A percentile compares a stretch with the other conserved stretches of the same genome.
phyloP scores from a whole-genome alignment of 495 filamentous ascomycete species.

The Podospora appendiculata region DNA sequence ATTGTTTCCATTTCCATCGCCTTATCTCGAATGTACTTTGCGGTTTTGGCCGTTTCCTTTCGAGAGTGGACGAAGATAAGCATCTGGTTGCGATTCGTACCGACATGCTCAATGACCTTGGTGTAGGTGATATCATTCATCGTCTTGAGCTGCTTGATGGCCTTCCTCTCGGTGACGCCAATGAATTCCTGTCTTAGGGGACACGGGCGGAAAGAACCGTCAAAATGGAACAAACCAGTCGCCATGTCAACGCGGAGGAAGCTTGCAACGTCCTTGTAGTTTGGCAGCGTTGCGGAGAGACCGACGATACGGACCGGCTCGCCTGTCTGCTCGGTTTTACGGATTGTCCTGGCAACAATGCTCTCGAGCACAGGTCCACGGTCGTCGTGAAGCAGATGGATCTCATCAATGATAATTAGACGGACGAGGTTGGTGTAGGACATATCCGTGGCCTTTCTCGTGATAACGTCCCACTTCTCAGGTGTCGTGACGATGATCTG shows the following conservation, averaged over 20 bases:
- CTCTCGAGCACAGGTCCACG: constrained; percentile 95
- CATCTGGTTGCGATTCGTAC: constrained; percentile 87
- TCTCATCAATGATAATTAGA: constrained; percentile 94
- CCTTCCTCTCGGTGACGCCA: constrained; percentile 94
- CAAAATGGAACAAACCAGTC: constrained; percentile 91
- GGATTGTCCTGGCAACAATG: constrained; percentile 90
- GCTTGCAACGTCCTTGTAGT: constrained; percentile 92
- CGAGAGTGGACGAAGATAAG: constrained; percentile 97
- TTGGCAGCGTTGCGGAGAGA: constrained; percentile 89
- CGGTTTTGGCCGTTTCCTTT: constrained; percentile 97
- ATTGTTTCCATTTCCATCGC: constrained; percentile 94
- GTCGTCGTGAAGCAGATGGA: constrained; percentile 95
- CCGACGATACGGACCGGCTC: constrained; percentile 87
- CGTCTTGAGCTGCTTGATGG: constrained; percentile 96
- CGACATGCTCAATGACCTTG: constrained; percentile 96
- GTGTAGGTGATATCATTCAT: constrained; percentile 99
- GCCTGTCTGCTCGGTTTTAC: constrained; percentile 85
- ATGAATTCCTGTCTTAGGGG: constrained; percentile 95
- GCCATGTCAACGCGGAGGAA: constrained; percentile 86
- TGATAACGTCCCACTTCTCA: constrained; percentile 99
- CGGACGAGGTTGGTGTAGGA: constrained; percentile 96
- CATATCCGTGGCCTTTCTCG: constrained; percentile 91
- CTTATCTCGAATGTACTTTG: constrained; percentile 91
- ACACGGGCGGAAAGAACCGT: constrained; percentile 88
- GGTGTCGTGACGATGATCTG: constrained; percentile 98